Percentiles rank a stretch among this genome's conserved stretches.
Conservation (phyloP, 345 rosid genomes). For the Aethionema arabicum region DNA sequence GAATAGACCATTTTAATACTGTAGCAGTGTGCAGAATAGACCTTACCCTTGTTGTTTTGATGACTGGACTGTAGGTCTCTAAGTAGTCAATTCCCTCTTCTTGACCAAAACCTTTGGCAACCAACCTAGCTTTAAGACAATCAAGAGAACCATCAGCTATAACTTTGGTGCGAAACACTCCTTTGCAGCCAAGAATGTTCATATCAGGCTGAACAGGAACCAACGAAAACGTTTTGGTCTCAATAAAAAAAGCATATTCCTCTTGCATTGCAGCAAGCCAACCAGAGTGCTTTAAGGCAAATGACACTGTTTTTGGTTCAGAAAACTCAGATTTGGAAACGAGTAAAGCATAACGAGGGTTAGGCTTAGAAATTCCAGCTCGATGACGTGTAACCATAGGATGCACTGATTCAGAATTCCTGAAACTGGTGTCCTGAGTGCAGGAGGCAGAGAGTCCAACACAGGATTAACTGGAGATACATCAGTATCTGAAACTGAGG, state of each 20-base stretch:
- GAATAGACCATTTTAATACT: neutral
- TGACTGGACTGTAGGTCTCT: neutral
- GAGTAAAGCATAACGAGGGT: too few species aligned
- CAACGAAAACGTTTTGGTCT: neutral
- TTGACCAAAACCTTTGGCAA: slow-evolving; percentile 13
- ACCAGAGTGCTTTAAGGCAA: neutral
- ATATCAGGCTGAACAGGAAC: neutral
- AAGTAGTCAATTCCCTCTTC: neutral
- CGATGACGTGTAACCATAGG: too few species aligned
- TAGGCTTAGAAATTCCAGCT: too few species aligned
- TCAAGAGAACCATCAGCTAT: slow-evolving; percentile 4
- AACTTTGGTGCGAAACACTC: neutral
- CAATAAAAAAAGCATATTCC: neutral
- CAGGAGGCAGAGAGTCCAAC: too few species aligned
- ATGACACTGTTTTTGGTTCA: neutral
- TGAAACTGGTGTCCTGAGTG: too few species aligned
- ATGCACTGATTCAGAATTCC: too few species aligned
- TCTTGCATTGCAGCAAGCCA: neutral
- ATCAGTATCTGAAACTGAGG: too few species aligned
- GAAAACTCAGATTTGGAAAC: too few species aligned
- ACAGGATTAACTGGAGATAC: too few species aligned
- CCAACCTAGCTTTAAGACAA: neutral
- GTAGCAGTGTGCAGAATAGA: neutral
- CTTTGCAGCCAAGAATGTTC: neutral
- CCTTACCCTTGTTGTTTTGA: slow-evolving; percentile 1